Evolutionary conservation across 2,329 filamentous ascomycete genomes (phyloP), one percentile per base, ranked within the genome.

Genomic region (Fonsecaea nubica): DNA sequence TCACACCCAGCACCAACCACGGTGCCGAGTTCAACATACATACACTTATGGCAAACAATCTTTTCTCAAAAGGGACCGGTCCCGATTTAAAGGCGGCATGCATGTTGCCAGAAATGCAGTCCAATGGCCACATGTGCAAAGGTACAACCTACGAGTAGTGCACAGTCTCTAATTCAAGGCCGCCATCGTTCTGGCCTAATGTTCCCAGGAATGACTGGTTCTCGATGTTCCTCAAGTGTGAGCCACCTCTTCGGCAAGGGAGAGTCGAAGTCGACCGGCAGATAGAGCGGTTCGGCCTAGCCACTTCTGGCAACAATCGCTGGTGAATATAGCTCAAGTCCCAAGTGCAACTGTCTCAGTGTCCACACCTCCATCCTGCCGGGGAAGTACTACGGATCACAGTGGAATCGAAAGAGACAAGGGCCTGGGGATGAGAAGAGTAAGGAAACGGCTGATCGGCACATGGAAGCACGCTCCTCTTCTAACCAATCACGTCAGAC

Each of bases 121-220:
- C 45, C 13, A 30, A 50, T 15, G 5, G 45, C 45, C 45, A 50
- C 45, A 30, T 21, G 10, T 21, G 12, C 45, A 25, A 25, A 25
- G 25, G 25, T 25, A 25, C 25, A 25, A 25, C 25, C 25, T 25
- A 25, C 25, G 30, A 32, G 30, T 50, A 30, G 18, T 5, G 9
- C 21, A 21, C 45, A 30, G 45, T 21, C 18, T 50, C 45, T 50
- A 12, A 8, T 12, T 30, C 45, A 50, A 50, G 9, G 45, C 21
- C 8, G 21, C 18, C 45, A 8, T 21, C 13, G 25, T 7, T 30
- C 32, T 30, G 35, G 5, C 15, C n/a, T n/a, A 13, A 2, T 15
- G 35, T n/a, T 50, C 13, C 6, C 45, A 21, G 55, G 48, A 64
- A 65, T n/a, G 62, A 68, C 45, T 63, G 66, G 66, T 42, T 30